Evolutionary conservation across 331 rosid species (phyloP), one percentile per base, ranked within the genome.

Genomic region (Pyracantha coccinea): DNA sequence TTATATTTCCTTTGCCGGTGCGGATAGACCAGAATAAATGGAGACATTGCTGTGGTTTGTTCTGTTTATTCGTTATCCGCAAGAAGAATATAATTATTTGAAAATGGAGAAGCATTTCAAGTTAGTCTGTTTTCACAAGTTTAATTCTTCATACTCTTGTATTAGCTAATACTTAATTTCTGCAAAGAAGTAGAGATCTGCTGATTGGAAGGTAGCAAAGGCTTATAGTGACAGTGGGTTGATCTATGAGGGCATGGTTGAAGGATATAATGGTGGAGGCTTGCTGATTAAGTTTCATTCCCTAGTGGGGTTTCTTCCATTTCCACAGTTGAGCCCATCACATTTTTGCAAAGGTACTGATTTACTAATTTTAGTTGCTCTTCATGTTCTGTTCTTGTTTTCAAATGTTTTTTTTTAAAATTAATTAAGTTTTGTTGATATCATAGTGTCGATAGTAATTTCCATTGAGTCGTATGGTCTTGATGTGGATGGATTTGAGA

Each of bases 121-220:
- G 35, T 71, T 59, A 17, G 27, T 54, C 16, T 73, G 24, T 20
- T 75, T 74, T 60, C 23, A 55, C 64, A 64, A 69, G n/a, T 72
- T 35, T 5, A 33, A 7, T 35, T 53, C 28, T 44, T 23, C 73
- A 57, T 35, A 25, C 29, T 66, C 72, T 71, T 59, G 14, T 57
- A 47, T 79, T 77, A 58, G 83, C 91, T 88, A 66, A 86, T 85
- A 84, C 91, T 89, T 83, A 31, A 79, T 83, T 86, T 89, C 85
- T 91, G 90, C 89, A 85, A 91, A 85, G 95, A 87, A 84, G 90
- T 91, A 88, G 97, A 90, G 80, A 83, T 92, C 96, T 81, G 90
- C 88, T 73, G 97, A 90, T 87, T 94, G 97, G 99, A 86, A 90
- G 82, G 83, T 86, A 74, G 99, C 95, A 58, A 88, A 63, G 75